Percentiles rank a stretch among this genome's conserved stretches.
Evolutionary conservation across 2,329 filamentous ascomycete genomes (phyloP).

Genomic region (Allantophomopsis lycopodina): DNA sequence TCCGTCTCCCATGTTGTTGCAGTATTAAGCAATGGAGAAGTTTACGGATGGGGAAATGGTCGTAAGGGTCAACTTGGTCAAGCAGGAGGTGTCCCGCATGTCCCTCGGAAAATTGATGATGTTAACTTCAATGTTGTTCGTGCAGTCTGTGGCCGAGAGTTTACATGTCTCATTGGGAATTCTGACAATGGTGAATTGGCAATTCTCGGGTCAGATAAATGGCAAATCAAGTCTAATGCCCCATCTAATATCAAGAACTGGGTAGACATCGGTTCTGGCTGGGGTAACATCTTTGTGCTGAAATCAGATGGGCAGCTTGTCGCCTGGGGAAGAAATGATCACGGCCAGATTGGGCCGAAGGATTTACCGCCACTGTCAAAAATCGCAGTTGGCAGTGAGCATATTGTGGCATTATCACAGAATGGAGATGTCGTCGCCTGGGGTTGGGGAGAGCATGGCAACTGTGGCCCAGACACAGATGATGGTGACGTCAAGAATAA

Average conservation of each 20-base stretch:
- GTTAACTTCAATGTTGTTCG: conserved; percentile 47
- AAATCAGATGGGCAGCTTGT: conserved; percentile 42
- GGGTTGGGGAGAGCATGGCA: conserved; percentile 98
- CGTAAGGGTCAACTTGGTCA: conserved; percentile 73
- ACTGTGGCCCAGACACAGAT: conserved; percentile 62
- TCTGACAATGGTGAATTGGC: conserved; percentile 41
- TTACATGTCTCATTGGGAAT: conserved; percentile 58
- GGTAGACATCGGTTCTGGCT: conserved; percentile 62
- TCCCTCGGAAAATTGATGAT: conserved; percentile 45
- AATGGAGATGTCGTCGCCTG: conserved; percentile 62
- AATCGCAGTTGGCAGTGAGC: conserved; percentile 82
- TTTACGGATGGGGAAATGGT: conserved; percentile 81
- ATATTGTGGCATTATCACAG: conserved; percentile 59
- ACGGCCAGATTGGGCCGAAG: conserved; percentile 61
- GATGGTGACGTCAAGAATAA: conserved; percentile 54
- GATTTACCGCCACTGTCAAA: conserved; percentile 41
- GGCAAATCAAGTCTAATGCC: conserved; percentile 44
- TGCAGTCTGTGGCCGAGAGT: conserved; percentile 72
- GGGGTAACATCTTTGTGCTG: conserved; percentile 70
- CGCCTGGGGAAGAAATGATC: conserved; percentile 76
- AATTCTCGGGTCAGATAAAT: conserved; percentile 67
- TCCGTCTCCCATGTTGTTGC: conserved; percentile 67
- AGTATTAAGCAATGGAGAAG: conserved; percentile 60
- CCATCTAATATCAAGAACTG: conserved; percentile 41
- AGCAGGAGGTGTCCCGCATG: conserved; percentile 35